Percentiles rank a stretch among this genome's conserved stretches.
Conservation (phyloP, 73 alveolate genomes). For the Paraurostyla sp. region DNA sequence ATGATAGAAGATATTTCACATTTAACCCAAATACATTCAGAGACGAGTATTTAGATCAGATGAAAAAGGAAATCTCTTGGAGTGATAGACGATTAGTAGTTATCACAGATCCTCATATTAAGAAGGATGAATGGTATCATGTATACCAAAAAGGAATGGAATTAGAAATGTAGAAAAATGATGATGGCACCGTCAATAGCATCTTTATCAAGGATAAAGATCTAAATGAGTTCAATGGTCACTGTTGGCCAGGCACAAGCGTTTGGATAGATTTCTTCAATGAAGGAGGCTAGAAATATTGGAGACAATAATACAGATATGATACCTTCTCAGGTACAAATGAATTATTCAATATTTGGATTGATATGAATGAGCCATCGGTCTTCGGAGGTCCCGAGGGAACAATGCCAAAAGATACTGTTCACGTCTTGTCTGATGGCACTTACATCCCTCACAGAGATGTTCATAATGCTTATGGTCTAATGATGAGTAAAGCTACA, state of each 20-base stretch:
- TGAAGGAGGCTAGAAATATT: conserved; percentile 76
- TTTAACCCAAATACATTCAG: conserved; percentile 83
- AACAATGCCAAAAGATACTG: conserved; percentile 76
- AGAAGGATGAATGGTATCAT: conserved; percentile 57
- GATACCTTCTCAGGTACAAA: conserved; percentile 78
- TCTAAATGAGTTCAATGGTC: conserved; percentile 74
- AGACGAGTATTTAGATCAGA: conserved; percentile 61
- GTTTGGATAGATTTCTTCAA: conserved; percentile 88
- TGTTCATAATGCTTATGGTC: conserved; percentile 91
- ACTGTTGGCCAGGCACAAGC: conserved; percentile 93
- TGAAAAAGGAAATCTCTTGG: conserved; percentile 73
- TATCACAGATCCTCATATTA: conserved; percentile 95
- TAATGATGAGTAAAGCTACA: conserved; percentile 83
- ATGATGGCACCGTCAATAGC: conserved; percentile 44
- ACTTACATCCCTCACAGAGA: conserved; percentile 85
- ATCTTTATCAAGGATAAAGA: conserved; percentile 29
- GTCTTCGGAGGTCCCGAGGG: conserved; percentile 74
- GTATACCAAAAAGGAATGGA: background rate
- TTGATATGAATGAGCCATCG: conserved; percentile 98
- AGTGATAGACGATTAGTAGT: conserved; percentile 86
- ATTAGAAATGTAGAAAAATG: conserved; percentile 30
- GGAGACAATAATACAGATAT: conserved; percentile 78
- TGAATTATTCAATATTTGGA: conserved; percentile 85
- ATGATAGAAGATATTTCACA: conserved; percentile 87
- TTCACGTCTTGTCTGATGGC: conserved; percentile 70